Percentiles rank a stretch among this genome's conserved stretches.
Evolutionary conservation across 495 filamentous ascomycete species (phyloP).

Genomic region (Podospora pseudoanserina): DNA sequence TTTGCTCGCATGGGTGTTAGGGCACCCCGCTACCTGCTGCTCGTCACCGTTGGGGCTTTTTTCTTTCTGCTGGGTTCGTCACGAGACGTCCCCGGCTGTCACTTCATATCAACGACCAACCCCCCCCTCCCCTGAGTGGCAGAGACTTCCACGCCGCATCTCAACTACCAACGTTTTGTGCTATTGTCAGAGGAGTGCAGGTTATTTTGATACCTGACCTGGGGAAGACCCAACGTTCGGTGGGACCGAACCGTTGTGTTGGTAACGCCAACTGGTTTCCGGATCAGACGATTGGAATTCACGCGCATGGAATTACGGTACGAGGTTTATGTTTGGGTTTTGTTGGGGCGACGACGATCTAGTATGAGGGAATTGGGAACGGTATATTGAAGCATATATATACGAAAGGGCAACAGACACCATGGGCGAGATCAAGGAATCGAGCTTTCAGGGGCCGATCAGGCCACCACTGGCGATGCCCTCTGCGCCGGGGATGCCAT

Average conservation of each 20-base stretch:
- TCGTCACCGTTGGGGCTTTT: neutral
- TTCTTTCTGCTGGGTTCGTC: neutral
- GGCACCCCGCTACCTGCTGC: neutral
- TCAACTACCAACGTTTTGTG: neutral
- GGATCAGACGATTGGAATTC: neutral
- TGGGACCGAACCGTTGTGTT: neutral
- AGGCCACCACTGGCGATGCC: neutral
- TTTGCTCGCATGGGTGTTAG: neutral
- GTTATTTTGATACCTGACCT: neutral
- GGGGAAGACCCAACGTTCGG: neutral
- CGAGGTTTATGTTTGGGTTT: neutral
- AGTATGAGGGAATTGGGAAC: neutral
- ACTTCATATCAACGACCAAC: neutral
- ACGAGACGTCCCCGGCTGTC: neutral
- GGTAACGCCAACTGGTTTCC: neutral
- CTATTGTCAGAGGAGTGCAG: neutral
- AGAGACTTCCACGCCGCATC: neutral
- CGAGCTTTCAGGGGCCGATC: neutral
- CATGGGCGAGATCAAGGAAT: neutral
- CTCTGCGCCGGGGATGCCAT: neutral
- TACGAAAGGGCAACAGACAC: neutral
- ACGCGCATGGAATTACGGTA: neutral
- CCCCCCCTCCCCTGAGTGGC: neutral
- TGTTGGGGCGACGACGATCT: neutral
- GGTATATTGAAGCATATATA: neutral